phyloP scores from a whole-genome alignment of 306 rosid species.

The Lathyrus oleraceus region DNA sequence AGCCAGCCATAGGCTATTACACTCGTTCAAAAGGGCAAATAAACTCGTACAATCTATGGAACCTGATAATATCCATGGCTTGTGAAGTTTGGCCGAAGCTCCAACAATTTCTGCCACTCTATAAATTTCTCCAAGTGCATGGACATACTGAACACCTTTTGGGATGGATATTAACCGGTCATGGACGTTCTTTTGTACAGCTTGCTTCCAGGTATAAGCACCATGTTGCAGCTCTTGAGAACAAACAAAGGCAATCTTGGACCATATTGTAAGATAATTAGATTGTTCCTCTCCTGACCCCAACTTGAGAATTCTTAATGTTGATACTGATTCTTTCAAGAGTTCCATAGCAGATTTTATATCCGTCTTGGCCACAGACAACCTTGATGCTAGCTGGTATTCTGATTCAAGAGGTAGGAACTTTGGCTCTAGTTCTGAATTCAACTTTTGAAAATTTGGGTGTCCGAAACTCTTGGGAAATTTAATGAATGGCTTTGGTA shows the following conservation, averaged over 20 bases:
- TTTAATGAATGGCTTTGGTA: too few relatives aligned
- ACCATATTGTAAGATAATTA: too few relatives aligned
- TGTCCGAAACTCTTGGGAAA: too few relatives aligned
- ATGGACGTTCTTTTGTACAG: conserved; percentile 51
- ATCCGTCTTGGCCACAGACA: conserved; percentile 69
- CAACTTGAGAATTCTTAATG: conserved; percentile 62
- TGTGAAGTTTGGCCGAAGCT: conserved; percentile 66
- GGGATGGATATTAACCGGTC: conserved; percentile 56
- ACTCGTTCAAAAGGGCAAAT: conserved; percentile 49
- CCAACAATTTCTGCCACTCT: conserved; percentile 69
- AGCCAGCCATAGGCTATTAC: too few relatives aligned
- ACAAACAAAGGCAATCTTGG: too few relatives aligned
- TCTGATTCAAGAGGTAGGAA: conserved; percentile 66
- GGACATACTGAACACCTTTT: conserved; percentile 63
- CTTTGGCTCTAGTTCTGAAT: too few relatives aligned
- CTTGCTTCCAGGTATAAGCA: conserved; percentile 72
- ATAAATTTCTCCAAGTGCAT: conserved; percentile 83
- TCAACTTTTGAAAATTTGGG: too few relatives aligned
- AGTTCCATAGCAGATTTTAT: conserved; percentile 67
- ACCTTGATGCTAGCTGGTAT: conserved; percentile 57
- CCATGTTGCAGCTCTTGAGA: conserved; percentile 87
- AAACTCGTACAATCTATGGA: conserved; percentile 48
- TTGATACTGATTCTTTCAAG: conserved; percentile 55
- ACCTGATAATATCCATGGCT: conserved; percentile 69
- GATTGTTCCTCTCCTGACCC: conserved; percentile 65